A percentile compares a stretch with the other conserved stretches of the same genome.
phyloP scores from a whole-genome alignment of 2,329 filamentous ascomycete species.

The Penicillium sp. region DNA sequence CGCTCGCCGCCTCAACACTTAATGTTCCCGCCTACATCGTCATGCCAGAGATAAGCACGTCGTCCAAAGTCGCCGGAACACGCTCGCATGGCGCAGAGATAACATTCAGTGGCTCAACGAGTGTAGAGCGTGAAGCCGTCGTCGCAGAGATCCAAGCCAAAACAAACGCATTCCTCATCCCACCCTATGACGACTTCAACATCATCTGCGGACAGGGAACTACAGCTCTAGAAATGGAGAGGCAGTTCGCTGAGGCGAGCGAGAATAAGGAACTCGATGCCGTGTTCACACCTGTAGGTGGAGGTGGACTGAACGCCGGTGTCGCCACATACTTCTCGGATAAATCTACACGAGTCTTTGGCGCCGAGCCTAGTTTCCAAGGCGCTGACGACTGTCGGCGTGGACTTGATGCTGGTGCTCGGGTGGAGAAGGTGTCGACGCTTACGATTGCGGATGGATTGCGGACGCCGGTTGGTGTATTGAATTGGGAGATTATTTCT shows the following conservation, averaged over 20 bases:
- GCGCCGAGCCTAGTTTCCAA: conserved; percentile 78
- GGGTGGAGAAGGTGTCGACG: conserved; percentile 68
- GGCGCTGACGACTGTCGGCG: conserved; percentile 80
- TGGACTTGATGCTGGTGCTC: conserved; percentile 62
- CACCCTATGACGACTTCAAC: conserved; percentile 89
- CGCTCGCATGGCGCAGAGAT: conserved; percentile 73
- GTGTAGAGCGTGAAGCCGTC: conserved; percentile 75
- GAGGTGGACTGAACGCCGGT: conserved; percentile 83
- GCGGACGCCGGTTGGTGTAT: conserved; percentile 73
- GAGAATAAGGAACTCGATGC: conserved; percentile 54
- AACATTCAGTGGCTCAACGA: conserved; percentile 78
- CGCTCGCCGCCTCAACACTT: conserved; percentile 75
- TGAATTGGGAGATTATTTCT: conserved; percentile 76
- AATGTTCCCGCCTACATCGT: conserved; percentile 80
- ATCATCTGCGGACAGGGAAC: conserved; percentile 95
- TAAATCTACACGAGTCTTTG: conserved; percentile 75
- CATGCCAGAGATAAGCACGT: conserved; percentile 82
- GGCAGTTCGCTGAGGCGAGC: conserved; percentile 64
- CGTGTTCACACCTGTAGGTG: conserved; percentile 80
- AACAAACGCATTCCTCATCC: conserved; percentile 76
- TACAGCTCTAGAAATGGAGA: conserved; percentile 74
- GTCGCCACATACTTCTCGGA: conserved; percentile 71
- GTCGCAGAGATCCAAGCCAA: conserved; percentile 66
- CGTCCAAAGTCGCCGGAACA: conserved; percentile 85
- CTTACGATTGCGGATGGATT: conserved; percentile 88